Evolutionary conservation across 108 stramenopile genomes (phyloP).

Genomic region (Cylindrotheca closterium): DNA sequence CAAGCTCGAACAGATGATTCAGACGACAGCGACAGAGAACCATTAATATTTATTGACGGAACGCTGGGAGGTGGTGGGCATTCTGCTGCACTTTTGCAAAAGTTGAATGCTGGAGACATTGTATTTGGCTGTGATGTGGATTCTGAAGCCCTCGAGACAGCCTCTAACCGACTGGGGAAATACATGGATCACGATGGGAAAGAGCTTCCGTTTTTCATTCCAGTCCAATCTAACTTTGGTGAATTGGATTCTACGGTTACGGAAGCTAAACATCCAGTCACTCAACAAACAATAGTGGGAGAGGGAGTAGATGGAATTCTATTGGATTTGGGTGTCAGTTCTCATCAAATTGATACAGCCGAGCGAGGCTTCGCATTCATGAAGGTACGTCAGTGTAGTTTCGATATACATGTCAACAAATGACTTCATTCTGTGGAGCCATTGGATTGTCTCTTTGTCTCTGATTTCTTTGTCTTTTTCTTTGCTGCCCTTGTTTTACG

Average conservation of each 20-base stretch:
- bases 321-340: conserved; percentile 91
- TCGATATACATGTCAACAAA: too few species aligned
- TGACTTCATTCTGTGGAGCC: too few species aligned
- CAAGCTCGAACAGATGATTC: not conserved
- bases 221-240: conserved; percentile 68
- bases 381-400: too few species aligned
- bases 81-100: conserved; percentile 66
- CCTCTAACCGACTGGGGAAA: conserved; percentile 55
- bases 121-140: conserved; percentile 86
- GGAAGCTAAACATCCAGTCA: conserved; percentile 40
- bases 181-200: conserved; percentile 50
- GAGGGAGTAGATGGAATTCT: conserved; percentile 88
- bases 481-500: too few species aligned
- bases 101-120: conserved; percentile 61
- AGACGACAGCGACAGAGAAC: conserved; percentile 14
- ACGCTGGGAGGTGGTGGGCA: conserved; percentile 90
- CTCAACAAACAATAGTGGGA: not conserved
- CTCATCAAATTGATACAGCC: conserved; percentile 89
- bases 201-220: conserved; percentile 45
- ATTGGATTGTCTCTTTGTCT: too few species aligned
- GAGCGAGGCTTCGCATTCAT: conserved; percentile 93
- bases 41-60: conserved; percentile 79
- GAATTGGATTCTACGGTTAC: conserved; percentile 48
- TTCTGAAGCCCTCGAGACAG: conserved; percentile 62
- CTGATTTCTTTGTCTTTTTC: too few species aligned